Conservation (phyloP, 306 rosid genomes). For the Medicago lupulina region DNA sequence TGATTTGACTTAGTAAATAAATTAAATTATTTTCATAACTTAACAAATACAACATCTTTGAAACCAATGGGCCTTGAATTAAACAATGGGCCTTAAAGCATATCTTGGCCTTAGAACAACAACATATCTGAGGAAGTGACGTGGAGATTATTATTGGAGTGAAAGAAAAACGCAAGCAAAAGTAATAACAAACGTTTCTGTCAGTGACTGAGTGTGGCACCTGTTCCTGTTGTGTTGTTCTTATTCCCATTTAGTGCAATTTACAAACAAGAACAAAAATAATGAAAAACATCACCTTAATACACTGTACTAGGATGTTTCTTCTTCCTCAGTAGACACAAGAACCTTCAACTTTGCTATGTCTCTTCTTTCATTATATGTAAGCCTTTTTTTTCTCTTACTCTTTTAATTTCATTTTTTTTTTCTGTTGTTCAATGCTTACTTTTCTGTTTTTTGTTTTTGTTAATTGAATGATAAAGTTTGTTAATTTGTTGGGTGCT, state of each 20-base stretch:
- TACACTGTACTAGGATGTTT: constrained; percentile 10
- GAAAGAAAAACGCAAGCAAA: constrained; percentile 43
- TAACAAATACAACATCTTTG: too few relatives aligned
- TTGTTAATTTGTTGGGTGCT: constrained; percentile 29
- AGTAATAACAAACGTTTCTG: constrained; percentile 19
- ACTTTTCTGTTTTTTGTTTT: constrained; percentile 12
- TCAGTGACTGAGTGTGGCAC: constrained; percentile 38
- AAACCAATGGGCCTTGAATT: neutral
- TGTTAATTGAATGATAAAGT: constrained; percentile 30
- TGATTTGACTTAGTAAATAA: too few relatives aligned
- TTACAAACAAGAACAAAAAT: neutral
- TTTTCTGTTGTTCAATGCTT: neutral
- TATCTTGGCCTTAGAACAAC: constrained; percentile 6
- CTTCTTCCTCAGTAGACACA: constrained; percentile 20
- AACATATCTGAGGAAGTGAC: constrained; percentile 18
- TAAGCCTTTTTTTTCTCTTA: constrained; percentile 10
- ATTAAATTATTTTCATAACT: too few relatives aligned
- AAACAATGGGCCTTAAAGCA: neutral
- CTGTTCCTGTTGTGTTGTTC: constrained; percentile 22
- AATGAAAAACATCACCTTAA: constrained; percentile 25
- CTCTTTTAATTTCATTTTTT: neutral
- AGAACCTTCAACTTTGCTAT: constrained; percentile 36
- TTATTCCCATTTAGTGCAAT: constrained; percentile 26
- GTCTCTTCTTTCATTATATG: constrained; percentile 39
- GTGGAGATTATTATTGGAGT: constrained; percentile 36